Evolutionary conservation across 2,329 filamentous ascomycete species (phyloP), one percentile per base, ranked within the genome.

Genomic region (Clonostachys chloroleuca): DNA sequence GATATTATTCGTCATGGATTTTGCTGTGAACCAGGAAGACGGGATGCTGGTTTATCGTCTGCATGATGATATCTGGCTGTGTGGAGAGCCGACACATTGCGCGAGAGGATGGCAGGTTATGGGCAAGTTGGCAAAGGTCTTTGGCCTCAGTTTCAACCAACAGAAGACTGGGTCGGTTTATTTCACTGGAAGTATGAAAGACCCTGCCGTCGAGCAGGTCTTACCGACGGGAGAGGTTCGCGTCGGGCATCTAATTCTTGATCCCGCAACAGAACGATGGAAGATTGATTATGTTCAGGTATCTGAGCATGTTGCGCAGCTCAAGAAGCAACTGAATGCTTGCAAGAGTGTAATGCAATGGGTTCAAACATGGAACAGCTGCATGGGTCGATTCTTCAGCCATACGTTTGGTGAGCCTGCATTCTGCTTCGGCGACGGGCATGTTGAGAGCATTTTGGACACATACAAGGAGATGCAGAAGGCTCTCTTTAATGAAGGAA

Each of bases 41-140:
- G 78, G 78, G 0, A 64, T 66, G 2, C 69, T 73, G 20, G 64
- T 84, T 35, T 81, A 81, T 52, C 74, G 81, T 8, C 65, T 84
- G 37, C 78, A 83, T 52, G 73, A 77, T 48, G 73, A 77, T 45
- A 53, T 76, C 12, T 77, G 73, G 71, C 65, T 76, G 16, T 69
- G 67, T 33, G 70, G 69, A 4, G 59, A 72, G 16, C 69, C 70
- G 6, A 54, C 61, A 3, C 57, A 59, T 5, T 70, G 67, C 43
- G 64, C 60, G 6, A 56, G 59, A 40, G 73, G 72, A 14, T 78
- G 73, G 73, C 51, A 57, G 12, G 62, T 60, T 13, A 66, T 77
- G 54, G 47, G 63, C n/a, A 45, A 62, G 4, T 77, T 73, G 48
- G 63, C 68, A 18, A 18, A 18, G 36, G 17, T 39, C 12, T 18